Percentiles rank a stretch among this genome's conserved stretches.
These are phyloP conservation scores for Penicillium longicatenatum DNA, from an alignment of 495 filamentous ascomycete species.

Conservation along the genomic window DNA sequence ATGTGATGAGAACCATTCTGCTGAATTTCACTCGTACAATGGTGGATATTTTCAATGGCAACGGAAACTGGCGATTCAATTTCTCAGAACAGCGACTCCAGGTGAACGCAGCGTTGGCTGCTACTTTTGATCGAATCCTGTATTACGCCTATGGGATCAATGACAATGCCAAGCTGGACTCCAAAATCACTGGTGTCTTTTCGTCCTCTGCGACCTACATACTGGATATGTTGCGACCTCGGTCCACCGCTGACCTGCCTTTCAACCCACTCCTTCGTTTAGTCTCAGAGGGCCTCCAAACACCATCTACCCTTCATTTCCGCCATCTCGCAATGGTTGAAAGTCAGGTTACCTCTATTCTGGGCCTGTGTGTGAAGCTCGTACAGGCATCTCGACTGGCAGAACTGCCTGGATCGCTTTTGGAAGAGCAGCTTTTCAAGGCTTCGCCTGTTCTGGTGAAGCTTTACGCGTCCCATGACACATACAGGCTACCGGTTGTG, in stretches of 20 bases:
- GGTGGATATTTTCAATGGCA: slow-evolving; percentile 81
- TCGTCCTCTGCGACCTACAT: slow-evolving; percentile 71
- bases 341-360: slow-evolving; percentile 61
- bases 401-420: slow-evolving; percentile 56
- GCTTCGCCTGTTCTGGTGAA: slow-evolving; percentile 71
- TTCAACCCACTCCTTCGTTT: slow-evolving; percentile 77
- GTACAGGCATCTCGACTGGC: slow-evolving; percentile 68
- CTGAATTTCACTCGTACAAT: slow-evolving; percentile 69
- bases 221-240: slow-evolving; percentile 71
- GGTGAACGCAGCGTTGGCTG: slow-evolving; percentile 60
- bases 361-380: slow-evolving; percentile 67
- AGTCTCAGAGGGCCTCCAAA: slow-evolving; percentile 65
- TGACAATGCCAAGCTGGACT: slow-evolving; percentile 49
- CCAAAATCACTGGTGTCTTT: slow-evolving; percentile 65
- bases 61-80: slow-evolving; percentile 78
- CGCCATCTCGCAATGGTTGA: slow-evolving; percentile 57
- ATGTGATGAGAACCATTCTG: slow-evolving; percentile 71
- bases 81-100: slow-evolving; percentile 64
- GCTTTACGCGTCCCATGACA: slow-evolving; percentile 71
- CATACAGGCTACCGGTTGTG: slow-evolving; percentile 64
- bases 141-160: slow-evolving; percentile 73
- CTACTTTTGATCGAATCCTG: slow-evolving; percentile 70
- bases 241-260: slow-evolving; percentile 65
- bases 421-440: slow-evolving; percentile 82
- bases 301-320: slow-evolving; percentile 63